Evolutionary conservation across 139 green algal species (phyloP).

Genomic region (Chlorella vulgaris): DNA sequence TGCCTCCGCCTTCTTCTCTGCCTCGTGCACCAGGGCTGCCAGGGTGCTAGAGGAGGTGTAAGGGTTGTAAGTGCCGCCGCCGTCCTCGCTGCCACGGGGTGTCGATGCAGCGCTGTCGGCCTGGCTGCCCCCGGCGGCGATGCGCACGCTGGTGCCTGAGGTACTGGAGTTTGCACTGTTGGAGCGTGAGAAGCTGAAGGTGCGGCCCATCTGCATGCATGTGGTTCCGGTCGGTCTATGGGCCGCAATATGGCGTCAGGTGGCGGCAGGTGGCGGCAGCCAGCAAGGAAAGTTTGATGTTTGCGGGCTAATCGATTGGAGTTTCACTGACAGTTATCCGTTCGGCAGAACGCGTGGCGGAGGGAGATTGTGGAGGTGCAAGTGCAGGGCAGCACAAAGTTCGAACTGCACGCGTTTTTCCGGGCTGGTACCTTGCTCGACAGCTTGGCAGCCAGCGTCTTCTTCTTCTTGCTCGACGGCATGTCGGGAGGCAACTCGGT

Average conservation of each 20-base stretch:
- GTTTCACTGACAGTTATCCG: no score
- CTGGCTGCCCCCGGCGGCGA: background rate
- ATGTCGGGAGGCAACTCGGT: background rate
- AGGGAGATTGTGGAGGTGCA: no score
- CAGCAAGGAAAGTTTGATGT: background rate
- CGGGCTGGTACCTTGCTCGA: no score
- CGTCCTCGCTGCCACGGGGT: background rate
- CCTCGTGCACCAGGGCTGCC: background rate
- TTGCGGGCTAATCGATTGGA: no score
- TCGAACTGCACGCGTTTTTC: no score
- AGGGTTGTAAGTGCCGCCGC: background rate
- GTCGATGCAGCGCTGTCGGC: background rate
- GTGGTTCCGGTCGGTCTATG: background rate
- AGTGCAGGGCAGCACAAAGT: no score
- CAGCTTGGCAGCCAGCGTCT: no score
- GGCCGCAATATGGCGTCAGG: background rate
- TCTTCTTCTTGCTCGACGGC: background rate
- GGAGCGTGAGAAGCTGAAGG: constrained; percentile 14
- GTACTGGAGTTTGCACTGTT: background rate
- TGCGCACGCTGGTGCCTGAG: background rate
- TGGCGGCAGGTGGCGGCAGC: background rate
- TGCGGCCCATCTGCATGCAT: background rate
- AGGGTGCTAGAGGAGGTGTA: background rate
- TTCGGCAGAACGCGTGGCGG: no score
- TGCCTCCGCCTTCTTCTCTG: background rate